Base-by-base conservation (phyloP, 495 filamentous ascomycete species). In the Aspergillus leporis region DNA sequence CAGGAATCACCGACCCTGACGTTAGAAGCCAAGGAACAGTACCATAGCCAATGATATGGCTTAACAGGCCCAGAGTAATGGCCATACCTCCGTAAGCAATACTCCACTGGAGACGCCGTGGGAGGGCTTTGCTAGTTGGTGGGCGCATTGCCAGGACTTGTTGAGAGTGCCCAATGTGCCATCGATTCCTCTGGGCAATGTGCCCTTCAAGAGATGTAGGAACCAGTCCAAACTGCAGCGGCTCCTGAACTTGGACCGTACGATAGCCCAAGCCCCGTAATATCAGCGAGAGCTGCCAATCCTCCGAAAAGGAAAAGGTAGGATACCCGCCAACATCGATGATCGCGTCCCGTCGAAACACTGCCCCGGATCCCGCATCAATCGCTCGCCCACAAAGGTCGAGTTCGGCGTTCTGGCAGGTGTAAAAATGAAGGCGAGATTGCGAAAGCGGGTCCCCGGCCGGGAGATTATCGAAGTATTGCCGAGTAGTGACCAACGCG, bases 391-490 rank as follows among this genome's bases (percentile, higher is more conserved):
- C 63, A 0, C 64, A 59, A 7, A 55, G 53, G 56, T 74, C 65
- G 13, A 76, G 63, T 13, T 69, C 66, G 0, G 73, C 57, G 51
- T 72, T 71, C 12, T 66, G 61, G 48, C 71, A 77, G 0, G 73
- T 75, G 49, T 71, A 76, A 58, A 78, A 81, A 43, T 79, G 70
- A 9, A 68, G 60, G 34, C 76, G 74, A 23, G 66, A 67, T 59
- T 84, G 81, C 0, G 63, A 71, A 6, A 85, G 70, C 0, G 80
- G 78, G 61, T 86, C 81, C 8, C 70, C 69, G 0, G 53, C 41
- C 0, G 82, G 82, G 0, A 81, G 62, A 58, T 85, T 84, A 62
- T 80, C 82, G 62, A 80, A 84, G 45, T 78, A 72, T 61, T 83
- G 72, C 5, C 67, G 55, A 1, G 74, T 71, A 16, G 67, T 70